Evolutionary conservation across 1,139 yeast species (phyloP), one percentile per base, ranked within the genome.

Genomic region (Magnusiomyces fungicola): DNA sequence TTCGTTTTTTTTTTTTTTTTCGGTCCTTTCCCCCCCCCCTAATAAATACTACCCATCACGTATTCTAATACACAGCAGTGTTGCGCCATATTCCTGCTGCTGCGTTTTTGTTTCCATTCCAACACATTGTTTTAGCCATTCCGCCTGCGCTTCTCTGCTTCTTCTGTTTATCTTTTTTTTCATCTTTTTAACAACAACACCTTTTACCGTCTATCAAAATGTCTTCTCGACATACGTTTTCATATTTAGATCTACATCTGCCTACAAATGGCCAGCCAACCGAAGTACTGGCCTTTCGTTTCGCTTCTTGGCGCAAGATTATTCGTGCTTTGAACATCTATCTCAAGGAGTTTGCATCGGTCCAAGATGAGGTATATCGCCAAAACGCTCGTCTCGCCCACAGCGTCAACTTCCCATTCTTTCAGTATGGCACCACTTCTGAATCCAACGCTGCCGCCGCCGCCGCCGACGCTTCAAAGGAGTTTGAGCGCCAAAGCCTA

Each of bases 331-430:
- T 92, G 51, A 75, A 86, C 25, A 78, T 74, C 48, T 92, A 92
- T 64, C 72, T 90, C 55, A 78, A 76, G 56, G 96, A 89, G 60
- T 84, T 82, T 46, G 87, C 88, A 14, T 77, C 84, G 19, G 92
- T 86, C 45, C 94, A 88, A 64, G 96, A 89, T 62, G 96, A 88
- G 61, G 78, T 85, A 23, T 82, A 86, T 34, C 77, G 95, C 53
- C 95, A 87, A 61, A 95, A 88, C 64, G 72, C 81, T 49, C 73
- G 96, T 48, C 73, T 90, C 43, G 87, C 86, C 56, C 90, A 87
- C 64, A 87, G 95, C 7, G 82, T 87, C 27, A 74, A 75, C 53
- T 75, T 79, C 60, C 79, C 83, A 9, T 72, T 75, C 52, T 70
- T 69, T 58, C 62, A 64, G 24, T 58, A 58, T 49, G 68, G 63